Percentiles rank a stretch among this genome's conserved stretches.
Conservation (phyloP, 441 rosid genomes). For the Pelargonium australe region DNA sequence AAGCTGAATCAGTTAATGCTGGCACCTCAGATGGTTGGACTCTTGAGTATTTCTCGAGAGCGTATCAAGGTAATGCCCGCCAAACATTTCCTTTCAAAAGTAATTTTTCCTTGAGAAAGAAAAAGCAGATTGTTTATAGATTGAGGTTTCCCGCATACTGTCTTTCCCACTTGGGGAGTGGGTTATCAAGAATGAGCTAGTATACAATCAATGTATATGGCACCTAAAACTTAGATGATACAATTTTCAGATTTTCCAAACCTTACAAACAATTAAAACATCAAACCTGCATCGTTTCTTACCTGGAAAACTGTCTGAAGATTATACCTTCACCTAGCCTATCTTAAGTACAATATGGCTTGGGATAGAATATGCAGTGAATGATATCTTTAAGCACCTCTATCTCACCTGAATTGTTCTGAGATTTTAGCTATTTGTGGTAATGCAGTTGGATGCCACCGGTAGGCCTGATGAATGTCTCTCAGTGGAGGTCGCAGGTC, state of each 20-base stretch:
- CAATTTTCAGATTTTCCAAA: background rate
- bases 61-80: constrained; percentile 56
- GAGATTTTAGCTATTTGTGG: constrained; percentile 19
- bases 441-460: constrained; percentile 72
- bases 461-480: constrained; percentile 97
- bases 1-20: constrained; percentile 87
- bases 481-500: constrained; percentile 67
- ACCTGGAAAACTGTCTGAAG: background rate
- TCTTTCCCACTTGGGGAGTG: no score
- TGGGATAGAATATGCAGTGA: background rate
- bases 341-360: background rate
- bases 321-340: background rate
- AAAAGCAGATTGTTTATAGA: background rate
- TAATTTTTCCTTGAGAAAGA: background rate
- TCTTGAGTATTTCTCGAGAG: constrained; percentile 67
- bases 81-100: constrained; percentile 12
- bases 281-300: background rate
- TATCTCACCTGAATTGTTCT: constrained; percentile 5
- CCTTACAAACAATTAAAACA: background rate
- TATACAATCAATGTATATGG: background rate
- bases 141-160: no score
- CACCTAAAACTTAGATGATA: background rate
- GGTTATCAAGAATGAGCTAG: no score
- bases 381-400: background rate
- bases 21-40: constrained; percentile 90